Conservation (phyloP, 768 basidiomycete species). For the Boletus tomentosulus region DNA sequence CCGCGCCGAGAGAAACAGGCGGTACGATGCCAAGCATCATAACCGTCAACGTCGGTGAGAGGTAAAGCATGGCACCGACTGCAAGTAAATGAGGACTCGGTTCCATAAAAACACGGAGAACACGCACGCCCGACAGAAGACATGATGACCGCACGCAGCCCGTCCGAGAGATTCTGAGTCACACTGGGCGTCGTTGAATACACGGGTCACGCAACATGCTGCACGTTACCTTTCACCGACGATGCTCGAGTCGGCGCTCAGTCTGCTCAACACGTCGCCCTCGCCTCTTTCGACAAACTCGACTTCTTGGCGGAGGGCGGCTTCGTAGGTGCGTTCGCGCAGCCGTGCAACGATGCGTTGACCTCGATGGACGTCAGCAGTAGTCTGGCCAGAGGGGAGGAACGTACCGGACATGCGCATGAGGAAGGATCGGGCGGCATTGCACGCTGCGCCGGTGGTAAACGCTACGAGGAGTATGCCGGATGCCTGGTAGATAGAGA, state of each 20-base stretch:
- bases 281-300: slow-evolving; percentile 91
- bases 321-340: slow-evolving; percentile 76
- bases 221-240: slow-evolving; percentile 78
- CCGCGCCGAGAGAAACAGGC: slow-evolving; percentile 79
- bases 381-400: no score
- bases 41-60: slow-evolving; percentile 82
- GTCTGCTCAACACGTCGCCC: slow-evolving; percentile 87
- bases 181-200: slow-evolving; percentile 38
- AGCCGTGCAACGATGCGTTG: slow-evolving; percentile 89
- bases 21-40: slow-evolving; percentile 93
- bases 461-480: slow-evolving; percentile 69
- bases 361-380: slow-evolving; percentile 34
- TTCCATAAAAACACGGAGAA: background rate
- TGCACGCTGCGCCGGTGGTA: slow-evolving; percentile 82
- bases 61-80: slow-evolving; percentile 95
- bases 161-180: slow-evolving; percentile 78
- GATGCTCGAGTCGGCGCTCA: slow-evolving; percentile 88
- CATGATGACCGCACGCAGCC: slow-evolving; percentile 81
- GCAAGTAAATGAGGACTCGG: slow-evolving; percentile 1
- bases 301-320: slow-evolving; percentile 85
- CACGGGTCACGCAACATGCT: background rate
- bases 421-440: slow-evolving; percentile 75
- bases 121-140: slow-evolving; percentile 86
- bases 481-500: slow-evolving; percentile 80
- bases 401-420: slow-evolving; percentile 79